Conservation (phyloP, 2,329 filamentous ascomycete genomes). For the Triangularia verruculosa region DNA sequence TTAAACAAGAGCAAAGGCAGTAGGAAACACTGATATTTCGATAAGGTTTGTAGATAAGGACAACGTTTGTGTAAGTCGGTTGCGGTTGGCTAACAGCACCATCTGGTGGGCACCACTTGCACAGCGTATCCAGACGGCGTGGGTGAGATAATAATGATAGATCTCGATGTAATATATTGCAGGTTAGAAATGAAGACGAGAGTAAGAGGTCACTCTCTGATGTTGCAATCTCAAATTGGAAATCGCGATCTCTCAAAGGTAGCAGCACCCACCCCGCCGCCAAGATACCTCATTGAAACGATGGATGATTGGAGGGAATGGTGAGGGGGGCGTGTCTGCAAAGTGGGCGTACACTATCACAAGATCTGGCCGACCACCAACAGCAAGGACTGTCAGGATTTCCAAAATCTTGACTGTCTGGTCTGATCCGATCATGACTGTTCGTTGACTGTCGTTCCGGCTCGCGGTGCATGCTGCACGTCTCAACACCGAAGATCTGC, state of each 20-base stretch:
- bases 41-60: neutral
- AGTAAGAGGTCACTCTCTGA: neutral
- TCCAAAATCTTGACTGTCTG: neutral
- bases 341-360: neutral
- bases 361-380: neutral
- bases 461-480: neutral
- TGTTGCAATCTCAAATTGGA: constrained; percentile 11
- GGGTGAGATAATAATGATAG: neutral
- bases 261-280: neutral
- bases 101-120: neutral
- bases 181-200: neutral
- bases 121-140: neutral
- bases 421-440: neutral
- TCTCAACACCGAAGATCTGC: neutral
- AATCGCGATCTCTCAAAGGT: constrained; percentile 7
- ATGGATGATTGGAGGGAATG: neutral
- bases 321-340: neutral
- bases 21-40: neutral
- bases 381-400: neutral
- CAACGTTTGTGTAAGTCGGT: neutral
- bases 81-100: neutral
- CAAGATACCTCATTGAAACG: neutral
- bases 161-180: neutral
- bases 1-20: neutral
- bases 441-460: neutral